These are phyloP conservation scores for Eustoma russellianum DNA, from an alignment of 257 asterid genomes.

Conservation along the genomic window DNA sequence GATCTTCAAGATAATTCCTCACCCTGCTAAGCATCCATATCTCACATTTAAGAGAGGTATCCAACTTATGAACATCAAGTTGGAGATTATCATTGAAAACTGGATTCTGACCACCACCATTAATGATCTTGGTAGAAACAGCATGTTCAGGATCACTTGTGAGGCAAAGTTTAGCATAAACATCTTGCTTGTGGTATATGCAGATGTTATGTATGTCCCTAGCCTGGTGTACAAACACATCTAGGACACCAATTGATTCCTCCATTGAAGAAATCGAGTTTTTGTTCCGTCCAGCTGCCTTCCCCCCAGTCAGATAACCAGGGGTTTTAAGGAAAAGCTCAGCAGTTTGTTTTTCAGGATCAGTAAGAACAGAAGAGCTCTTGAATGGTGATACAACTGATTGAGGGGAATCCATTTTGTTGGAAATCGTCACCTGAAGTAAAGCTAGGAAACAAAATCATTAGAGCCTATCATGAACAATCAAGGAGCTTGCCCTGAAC, in stretches of 20 bases:
- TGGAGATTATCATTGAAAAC: constrained; percentile 59
- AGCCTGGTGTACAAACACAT: constrained; percentile 71
- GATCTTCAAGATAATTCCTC: constrained; percentile 75
- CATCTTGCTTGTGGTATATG: constrained; percentile 87
- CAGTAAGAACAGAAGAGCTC: constrained; percentile 34
- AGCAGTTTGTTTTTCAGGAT: constrained; percentile 47
- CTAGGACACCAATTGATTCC: constrained; percentile 47
- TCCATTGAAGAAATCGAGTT: no score
- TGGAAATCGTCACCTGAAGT: no score
- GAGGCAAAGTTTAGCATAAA: constrained; percentile 68
- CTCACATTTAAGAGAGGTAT: constrained; percentile 71
- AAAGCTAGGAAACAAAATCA: not conserved
- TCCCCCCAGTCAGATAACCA: constrained; percentile 19
- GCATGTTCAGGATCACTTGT: constrained; percentile 63
- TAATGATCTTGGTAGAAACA: constrained; percentile 59
- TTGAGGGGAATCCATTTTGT: constrained; percentile 95
- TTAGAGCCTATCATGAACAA: no score
- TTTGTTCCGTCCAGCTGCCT: not conserved
- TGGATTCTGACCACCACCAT: constrained; percentile 88
- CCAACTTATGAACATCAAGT: constrained; percentile 36
- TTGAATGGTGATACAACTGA: constrained; percentile 86
- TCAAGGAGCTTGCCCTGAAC: no score
- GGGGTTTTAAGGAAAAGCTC: constrained; percentile 23
- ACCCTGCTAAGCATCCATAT: constrained; percentile 94
- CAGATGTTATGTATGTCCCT: constrained; percentile 83